Percentiles rank a stretch among this genome's conserved stretches.
These are phyloP conservation scores for Halenospora varia DNA, from an alignment of 495 filamentous ascomycete species.

Conservation along the genomic window DNA sequence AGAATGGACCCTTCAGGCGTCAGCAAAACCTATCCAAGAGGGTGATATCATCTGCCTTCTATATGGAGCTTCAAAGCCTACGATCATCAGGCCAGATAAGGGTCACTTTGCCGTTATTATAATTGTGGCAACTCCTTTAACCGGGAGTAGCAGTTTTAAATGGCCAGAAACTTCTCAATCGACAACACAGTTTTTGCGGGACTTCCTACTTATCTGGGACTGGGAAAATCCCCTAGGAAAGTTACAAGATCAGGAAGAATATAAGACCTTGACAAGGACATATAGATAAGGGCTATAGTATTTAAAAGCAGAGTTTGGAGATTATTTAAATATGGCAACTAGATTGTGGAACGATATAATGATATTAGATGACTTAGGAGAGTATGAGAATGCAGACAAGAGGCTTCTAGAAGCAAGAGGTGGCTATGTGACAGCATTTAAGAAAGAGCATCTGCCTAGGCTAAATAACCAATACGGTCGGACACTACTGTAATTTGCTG, in stretches of 20 bases:
- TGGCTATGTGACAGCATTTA: background rate
- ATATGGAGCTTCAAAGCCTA: conserved; percentile 24
- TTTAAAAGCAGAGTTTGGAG: conserved; percentile 3
- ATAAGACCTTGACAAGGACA: background rate
- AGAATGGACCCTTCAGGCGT: conserved; percentile 22
- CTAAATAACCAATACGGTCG: too few species aligned
- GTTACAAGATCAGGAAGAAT: conserved; percentile 9
- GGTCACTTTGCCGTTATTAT: conserved; percentile 24
- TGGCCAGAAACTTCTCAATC: conserved; percentile 8
- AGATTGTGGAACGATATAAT: conserved; percentile 17
- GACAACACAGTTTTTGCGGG: conserved; percentile 10
- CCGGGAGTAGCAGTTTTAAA: too few species aligned
- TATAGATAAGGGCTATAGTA: conserved; percentile 1
- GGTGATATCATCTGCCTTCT: conserved; percentile 30
- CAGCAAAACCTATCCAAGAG: conserved; percentile 21
- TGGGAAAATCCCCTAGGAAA: conserved; percentile 7
- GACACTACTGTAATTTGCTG: too few species aligned
- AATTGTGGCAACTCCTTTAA: conserved; percentile 16
- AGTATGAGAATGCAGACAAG: conserved; percentile 20
- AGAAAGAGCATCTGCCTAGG: conserved; percentile 5
- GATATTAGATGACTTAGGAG: conserved; percentile 12
- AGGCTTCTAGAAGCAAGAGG: conserved; percentile 19
- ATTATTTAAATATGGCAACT: conserved; percentile 9
- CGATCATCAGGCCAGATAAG: conserved; percentile 22
- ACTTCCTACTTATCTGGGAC: conserved; percentile 27